Conservation (phyloP, 495 filamentous ascomycete genomes). For the Aspergillus incahuasiensis region DNA sequence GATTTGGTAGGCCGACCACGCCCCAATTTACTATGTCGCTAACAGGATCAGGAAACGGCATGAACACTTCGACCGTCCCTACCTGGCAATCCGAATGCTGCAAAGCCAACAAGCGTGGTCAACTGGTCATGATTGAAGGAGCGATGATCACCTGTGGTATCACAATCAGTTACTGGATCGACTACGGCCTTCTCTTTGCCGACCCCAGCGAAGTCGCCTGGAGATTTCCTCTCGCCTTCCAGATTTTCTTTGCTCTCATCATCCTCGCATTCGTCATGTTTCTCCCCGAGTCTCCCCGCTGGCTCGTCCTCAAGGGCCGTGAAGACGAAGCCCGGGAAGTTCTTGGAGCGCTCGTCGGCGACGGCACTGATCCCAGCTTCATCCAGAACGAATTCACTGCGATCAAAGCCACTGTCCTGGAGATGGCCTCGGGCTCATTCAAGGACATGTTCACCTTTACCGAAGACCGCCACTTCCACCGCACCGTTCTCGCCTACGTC, state of each 20-base stretch:
- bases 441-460: slow-evolving; percentile 67
- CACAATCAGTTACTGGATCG: slow-evolving; percentile 71
- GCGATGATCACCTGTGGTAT: slow-evolving; percentile 69
- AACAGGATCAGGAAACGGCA: slow-evolving; percentile 41
- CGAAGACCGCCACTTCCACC: slow-evolving; percentile 70
- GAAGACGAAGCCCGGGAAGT: slow-evolving; percentile 63
- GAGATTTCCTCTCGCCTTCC: slow-evolving; percentile 72
- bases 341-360: slow-evolving; percentile 55
- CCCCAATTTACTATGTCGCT: not conserved
- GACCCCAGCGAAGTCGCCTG: slow-evolving; percentile 61
- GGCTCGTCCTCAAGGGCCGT: slow-evolving; percentile 65
- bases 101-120: slow-evolving; percentile 66
- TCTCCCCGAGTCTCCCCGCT: slow-evolving; percentile 69
- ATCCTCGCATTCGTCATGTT: slow-evolving; percentile 57
- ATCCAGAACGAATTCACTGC: slow-evolving; percentile 61
- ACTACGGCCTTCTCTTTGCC: slow-evolving; percentile 64
- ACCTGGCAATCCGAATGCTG: slow-evolving; percentile 79
- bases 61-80: slow-evolving; percentile 65
- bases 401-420: slow-evolving; percentile 71
- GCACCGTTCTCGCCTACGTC: slow-evolving; percentile 64
- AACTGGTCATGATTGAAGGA: slow-evolving; percentile 76
- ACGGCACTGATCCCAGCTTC: slow-evolving; percentile 46
- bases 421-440: slow-evolving; percentile 63
- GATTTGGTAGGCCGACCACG: slow-evolving; percentile 47
- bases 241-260: slow-evolving; percentile 61